Base-by-base conservation (phyloP, 768 basidiomycete genomes). In the Boletus tylopilopsis region DNA sequence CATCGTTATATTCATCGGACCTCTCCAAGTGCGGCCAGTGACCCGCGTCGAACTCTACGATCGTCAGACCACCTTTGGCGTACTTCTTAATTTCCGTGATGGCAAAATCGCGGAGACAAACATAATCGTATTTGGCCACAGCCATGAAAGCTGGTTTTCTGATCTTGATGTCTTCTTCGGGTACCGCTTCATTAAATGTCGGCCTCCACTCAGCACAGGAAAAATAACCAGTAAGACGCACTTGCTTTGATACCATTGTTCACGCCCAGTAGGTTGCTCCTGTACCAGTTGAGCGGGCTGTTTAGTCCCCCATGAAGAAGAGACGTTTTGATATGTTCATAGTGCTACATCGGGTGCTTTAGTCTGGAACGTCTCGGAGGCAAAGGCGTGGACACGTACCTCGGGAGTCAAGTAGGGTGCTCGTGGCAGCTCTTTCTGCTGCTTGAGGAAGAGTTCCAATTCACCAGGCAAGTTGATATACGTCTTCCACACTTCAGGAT, bases 221-320 rank as follows among this genome's bases (percentile, higher is more conserved):
- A 42, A 2, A 33, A 43, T 32, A n/a, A 25, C 6, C 4, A 1
- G 8, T 13, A 18, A 19, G n/a, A 52, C 66, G 29, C 45, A 69
- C 68, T 55, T 43, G 60, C 58, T 57, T 54, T 61, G n/a, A 62
- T 68, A 33, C 55, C 51, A 27, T 61, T 45, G 42, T 69, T 59
- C 24, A 70, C 51, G 7, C 64, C 68, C 10, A 43, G 50, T 15
- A 66, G 27, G 51, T 60, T 60, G 47, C 58, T 61, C 29, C 52
- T 63, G 61, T 74, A 76, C 71, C 71, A 76, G 49, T 64, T 66
- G 48, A 72, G 59, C 21, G 73, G 64, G 10, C 62, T 68, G 21
- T 42, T 45, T 41, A 76, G 43, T 6, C 74, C 69, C 6, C 68
- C 64, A 21, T 61, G 47, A 19, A 54, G 51, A 9, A 75, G 54